A percentile compares a stretch with the other conserved stretches of the same genome.
These are phyloP conservation scores for Dryas octopetala DNA, from an alignment of 306 rosid species.

Conservation along the genomic window DNA sequence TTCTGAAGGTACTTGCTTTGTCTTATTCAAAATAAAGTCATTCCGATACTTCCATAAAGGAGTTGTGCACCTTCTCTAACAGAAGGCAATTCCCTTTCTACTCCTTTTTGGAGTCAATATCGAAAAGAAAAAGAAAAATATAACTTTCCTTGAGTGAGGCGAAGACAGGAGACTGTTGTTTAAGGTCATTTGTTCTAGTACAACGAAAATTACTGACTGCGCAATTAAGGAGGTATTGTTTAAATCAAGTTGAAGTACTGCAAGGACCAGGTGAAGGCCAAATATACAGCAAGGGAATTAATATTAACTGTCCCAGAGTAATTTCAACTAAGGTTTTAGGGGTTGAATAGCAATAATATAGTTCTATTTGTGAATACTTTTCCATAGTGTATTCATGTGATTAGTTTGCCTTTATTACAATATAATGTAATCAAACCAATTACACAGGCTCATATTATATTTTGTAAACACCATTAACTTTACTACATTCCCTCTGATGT, in stretches of 20 bases:
- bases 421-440: not conserved
- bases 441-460: not conserved
- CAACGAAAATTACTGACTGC: not conserved
- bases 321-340: not conserved
- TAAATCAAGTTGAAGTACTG: not conserved
- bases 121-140: not conserved
- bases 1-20: slow-evolving; percentile 25
- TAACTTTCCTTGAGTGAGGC: not conserved
- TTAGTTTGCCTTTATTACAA: not conserved
- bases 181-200: not conserved
- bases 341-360: not conserved
- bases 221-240: not conserved
- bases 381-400: not conserved
- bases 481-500: not conserved
- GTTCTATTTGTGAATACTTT: not conserved
- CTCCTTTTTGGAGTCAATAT: not conserved
- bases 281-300: not conserved
- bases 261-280: not conserved
- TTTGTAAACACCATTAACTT: not conserved
- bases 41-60: not conserved
- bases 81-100: not conserved
- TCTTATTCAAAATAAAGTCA: slow-evolving; percentile 8
- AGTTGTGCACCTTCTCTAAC: not conserved
- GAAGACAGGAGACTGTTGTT: not conserved
- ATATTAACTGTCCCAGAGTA: not conserved